Base-by-base conservation (phyloP, 169 alveolate genomes). In the Perkinsus olseni region DNA sequence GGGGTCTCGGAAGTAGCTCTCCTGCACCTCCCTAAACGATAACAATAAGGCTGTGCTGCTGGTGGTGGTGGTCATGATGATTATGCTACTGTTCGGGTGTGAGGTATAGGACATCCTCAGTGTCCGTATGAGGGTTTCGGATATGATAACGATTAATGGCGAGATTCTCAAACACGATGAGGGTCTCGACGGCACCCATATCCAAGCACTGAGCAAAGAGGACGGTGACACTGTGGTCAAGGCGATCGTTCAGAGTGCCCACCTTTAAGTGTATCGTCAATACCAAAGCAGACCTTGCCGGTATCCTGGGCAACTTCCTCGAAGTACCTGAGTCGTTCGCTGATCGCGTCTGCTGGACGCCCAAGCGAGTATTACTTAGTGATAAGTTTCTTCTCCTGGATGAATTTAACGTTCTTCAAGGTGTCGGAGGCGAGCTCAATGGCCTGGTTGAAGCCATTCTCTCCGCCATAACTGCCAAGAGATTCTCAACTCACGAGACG, bases 401-500 rank as follows among this genome's bases (percentile, higher is more conserved):
- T 96, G 93, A 98, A 98, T 92, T 97, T 97, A 36, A 98, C 99
- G 94, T 98, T 98, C 48, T 97, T 95, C 39, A 99, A 96, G 38
- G 99, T 98, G 95, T 98, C 99, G 39, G 98, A 96, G 74, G 99
- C 96, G 74, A 98, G 97, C 94, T 99, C 99, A 92, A 99, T 99
- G 50, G 99, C 99, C 95, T 99, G 99, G 93, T 98, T 99, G 93
- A 99, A 98, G 10, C 99, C 99, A 95, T 99, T 98, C 96, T 99
- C 99, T 17, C 99, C 99, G n/a, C 99, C 99, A 94, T 99, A 99
- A 38, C 97, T 95, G 24, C 1, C 17, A 24, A 24, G 34, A 3
- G 31, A 13, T 17, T 17, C 17, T 6, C 62, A 45, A 17, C 17
- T 40, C 50, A 40, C 11, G 11, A 3, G 21, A 40, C 50, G 21